phyloP scores from a whole-genome alignment of 2,329 filamentous ascomycete species.

The Diaporthe caulivora region DNA sequence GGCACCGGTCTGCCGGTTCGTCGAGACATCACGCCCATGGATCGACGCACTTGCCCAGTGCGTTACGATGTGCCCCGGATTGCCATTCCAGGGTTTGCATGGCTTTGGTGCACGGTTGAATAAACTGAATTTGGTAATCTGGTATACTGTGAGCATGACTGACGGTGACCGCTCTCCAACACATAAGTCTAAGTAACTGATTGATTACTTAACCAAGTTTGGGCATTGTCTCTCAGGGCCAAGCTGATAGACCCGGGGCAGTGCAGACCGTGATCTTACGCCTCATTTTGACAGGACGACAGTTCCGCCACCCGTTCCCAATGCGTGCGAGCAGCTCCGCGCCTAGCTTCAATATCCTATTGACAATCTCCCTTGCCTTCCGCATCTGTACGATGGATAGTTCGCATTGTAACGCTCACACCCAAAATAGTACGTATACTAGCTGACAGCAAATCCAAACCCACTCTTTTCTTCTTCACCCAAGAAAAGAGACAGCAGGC shows the following conservation, averaged over 20 bases:
- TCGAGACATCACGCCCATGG: background rate
- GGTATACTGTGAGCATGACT: background rate
- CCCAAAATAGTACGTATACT: constrained; percentile 2
- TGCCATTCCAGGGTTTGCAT: background rate
- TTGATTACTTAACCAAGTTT: background rate
- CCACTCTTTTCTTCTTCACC: constrained; percentile 9
- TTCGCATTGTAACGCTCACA: background rate
- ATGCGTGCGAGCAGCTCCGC: background rate
- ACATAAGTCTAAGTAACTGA: too few species aligned
- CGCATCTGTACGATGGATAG: background rate
- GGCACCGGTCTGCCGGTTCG: background rate
- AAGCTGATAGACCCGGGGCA: constrained; percentile 16
- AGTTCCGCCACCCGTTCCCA: background rate
- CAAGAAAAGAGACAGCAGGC: background rate
- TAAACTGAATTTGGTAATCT: background rate
- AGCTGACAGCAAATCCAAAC: background rate
- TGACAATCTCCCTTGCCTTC: background rate
- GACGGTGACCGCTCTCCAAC: too few species aligned
- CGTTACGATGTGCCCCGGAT: background rate
- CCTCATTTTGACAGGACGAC: background rate
- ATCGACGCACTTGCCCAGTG: background rate
- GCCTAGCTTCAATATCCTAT: background rate
- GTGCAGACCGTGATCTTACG: background rate
- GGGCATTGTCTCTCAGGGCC: constrained; percentile 6
- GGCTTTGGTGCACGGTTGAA: background rate